These are phyloP conservation scores for Starmera quercuum DNA, from an alignment of 805 yeast species.

Conservation along the genomic window DNA sequence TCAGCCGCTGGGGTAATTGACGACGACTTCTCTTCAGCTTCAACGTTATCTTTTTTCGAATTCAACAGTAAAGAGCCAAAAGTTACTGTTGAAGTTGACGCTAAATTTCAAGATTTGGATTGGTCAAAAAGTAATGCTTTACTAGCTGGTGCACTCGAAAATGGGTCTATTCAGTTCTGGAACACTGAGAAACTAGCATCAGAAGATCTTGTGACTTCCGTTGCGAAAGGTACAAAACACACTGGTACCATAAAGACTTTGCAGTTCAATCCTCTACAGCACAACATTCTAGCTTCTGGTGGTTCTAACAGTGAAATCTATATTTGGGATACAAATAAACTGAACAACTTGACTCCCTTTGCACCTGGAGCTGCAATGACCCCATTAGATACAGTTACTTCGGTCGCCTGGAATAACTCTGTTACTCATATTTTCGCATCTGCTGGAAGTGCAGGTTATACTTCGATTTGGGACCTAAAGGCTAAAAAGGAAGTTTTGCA, in stretches of 20 bases:
- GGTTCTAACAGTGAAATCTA: conserved; percentile 85
- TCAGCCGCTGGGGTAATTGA: conserved; percentile 96
- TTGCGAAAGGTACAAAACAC: conserved; percentile 52
- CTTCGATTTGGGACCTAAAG: conserved; percentile 91
- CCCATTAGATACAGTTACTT: conserved; percentile 72
- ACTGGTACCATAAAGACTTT: conserved; percentile 63
- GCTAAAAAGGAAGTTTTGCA: conserved; percentile 85
- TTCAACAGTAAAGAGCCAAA: conserved; percentile 34
- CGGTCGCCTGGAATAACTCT: conserved; percentile 83
- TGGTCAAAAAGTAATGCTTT: conserved; percentile 65
- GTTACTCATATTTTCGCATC: conserved; percentile 84
- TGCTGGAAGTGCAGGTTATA: conserved; percentile 77
- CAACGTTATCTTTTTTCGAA: conserved; percentile 77
- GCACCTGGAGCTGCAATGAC: conserved; percentile 75
- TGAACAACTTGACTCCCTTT: conserved; percentile 38
- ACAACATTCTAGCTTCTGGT: conserved; percentile 72
- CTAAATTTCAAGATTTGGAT: conserved; percentile 71
- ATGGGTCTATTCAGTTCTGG: conserved; percentile 76
- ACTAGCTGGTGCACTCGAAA: conserved; percentile 88
- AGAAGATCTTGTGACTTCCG: conserved; percentile 37
- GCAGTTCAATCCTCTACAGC: conserved; percentile 69
- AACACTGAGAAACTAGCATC: conserved; percentile 45
- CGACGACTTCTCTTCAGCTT: conserved; percentile 71
- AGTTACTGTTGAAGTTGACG: conserved; percentile 39
- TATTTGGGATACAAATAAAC: conserved; percentile 79